These are phyloP conservation scores for Kwoniella newhampshirensis DNA, from an alignment of 768 basidiomycete genomes.

Conservation along the genomic window DNA sequence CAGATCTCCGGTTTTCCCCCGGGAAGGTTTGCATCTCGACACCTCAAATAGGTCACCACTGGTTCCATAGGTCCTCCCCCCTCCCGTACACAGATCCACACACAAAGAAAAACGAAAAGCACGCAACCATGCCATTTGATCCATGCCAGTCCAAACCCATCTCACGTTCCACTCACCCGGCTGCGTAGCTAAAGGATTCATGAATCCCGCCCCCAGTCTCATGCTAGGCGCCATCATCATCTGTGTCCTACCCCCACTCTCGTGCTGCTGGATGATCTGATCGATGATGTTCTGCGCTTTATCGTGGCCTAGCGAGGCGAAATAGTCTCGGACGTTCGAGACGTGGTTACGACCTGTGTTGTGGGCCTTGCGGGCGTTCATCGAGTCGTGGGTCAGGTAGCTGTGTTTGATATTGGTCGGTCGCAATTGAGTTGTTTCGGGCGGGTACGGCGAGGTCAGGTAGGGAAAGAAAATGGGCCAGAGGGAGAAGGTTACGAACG, in stretches of 20 bases:
- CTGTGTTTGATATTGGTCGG: too few species aligned
- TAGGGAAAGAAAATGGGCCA: neutral
- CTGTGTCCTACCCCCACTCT: slow-evolving; percentile 59
- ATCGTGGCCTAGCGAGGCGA: slow-evolving; percentile 65
- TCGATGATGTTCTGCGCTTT: slow-evolving; percentile 98
- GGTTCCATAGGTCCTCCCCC: too few species aligned
- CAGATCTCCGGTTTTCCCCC: too few species aligned
- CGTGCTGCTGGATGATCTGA: slow-evolving; percentile 92
- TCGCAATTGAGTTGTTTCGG: too few species aligned
- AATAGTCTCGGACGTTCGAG: slow-evolving; percentile 94
- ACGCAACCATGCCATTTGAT: too few species aligned
- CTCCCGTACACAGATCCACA: too few species aligned
- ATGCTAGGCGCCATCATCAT: slow-evolving; percentile 47
- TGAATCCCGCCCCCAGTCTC: slow-evolving; percentile 46
- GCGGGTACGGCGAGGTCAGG: neutral
- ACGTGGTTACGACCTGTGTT: slow-evolving; percentile 97
- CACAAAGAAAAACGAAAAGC: too few species aligned
- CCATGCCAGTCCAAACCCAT: neutral
- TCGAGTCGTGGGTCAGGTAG: slow-evolving; percentile 44
- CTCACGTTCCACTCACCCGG: slow-evolving; percentile 7
- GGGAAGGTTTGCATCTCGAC: too few species aligned
- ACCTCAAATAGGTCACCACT: too few species aligned
- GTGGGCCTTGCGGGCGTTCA: slow-evolving; percentile 77
- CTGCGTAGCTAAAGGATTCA: slow-evolving; percentile 39
- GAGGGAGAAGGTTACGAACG: too few species aligned